A percentile compares a stretch with the other conserved stretches of the same genome.
These are phyloP conservation scores for Globisporangium cylindrosporum DNA, from an alignment of 352 stramenopile species.

Conservation along the genomic window DNA sequence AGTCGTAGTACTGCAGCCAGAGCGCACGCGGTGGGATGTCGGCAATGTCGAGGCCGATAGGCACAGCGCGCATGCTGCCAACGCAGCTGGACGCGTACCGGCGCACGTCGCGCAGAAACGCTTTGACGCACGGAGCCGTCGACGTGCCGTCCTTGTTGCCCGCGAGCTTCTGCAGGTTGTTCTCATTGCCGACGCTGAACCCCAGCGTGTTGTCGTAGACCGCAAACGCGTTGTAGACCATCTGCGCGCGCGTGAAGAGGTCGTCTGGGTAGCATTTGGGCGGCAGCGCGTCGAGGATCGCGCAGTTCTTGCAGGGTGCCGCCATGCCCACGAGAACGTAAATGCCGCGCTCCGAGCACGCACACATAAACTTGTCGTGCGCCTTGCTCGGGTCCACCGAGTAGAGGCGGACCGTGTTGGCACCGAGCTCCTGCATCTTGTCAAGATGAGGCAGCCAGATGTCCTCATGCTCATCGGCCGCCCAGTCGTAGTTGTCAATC, in stretches of 20 bases:
- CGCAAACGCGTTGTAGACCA: conserved; percentile 56
- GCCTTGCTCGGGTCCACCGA: conserved; percentile 52
- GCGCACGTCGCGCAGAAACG: conserved; percentile 40
- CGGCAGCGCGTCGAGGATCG: conserved; percentile 28
- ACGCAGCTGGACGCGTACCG: conserved; percentile 38
- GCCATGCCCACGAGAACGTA: conserved; percentile 54
- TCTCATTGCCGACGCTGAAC: conserved; percentile 52
- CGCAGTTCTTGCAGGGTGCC: conserved; percentile 36
- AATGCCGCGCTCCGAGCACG: conserved; percentile 43
- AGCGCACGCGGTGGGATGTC: conserved; percentile 35
- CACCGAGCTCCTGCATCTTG: conserved; percentile 52
- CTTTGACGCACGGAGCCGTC: conserved; percentile 49
- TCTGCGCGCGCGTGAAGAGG: conserved; percentile 37
- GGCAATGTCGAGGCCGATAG: conserved; percentile 44
- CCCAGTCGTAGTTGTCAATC: conserved; percentile 58
- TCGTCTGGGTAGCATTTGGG: conserved; percentile 46
- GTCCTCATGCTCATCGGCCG: conserved; percentile 46
- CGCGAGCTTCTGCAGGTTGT: conserved; percentile 36
- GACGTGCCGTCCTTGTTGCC: conserved; percentile 26
- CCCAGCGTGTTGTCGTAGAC: conserved; percentile 54
- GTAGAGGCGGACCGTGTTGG: conserved; percentile 74
- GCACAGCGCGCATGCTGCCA: conserved; percentile 29
- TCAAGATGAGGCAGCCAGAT: conserved; percentile 51
- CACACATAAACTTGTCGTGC: conserved; percentile 82
- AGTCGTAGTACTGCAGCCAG: conserved; percentile 51